Evolutionary conservation across 305 asterid species (phyloP).

Genomic region (Ilex paraguariensis): DNA sequence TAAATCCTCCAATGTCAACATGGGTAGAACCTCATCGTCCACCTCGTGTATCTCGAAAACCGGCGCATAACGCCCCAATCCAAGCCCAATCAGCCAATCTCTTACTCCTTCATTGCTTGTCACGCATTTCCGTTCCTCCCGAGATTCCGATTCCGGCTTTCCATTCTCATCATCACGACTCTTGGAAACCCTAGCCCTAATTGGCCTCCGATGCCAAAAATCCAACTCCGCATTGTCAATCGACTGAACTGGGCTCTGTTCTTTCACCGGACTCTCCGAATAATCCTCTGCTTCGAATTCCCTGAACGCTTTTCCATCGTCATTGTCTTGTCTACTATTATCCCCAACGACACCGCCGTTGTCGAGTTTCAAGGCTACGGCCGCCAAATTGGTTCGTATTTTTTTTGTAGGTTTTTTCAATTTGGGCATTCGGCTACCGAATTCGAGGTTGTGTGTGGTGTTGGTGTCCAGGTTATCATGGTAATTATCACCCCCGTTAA

Average conservation of each 20-base stretch:
- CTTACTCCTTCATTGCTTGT: conserved; percentile 48
- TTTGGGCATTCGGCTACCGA: conserved; percentile 51
- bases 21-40: conserved; percentile 80
- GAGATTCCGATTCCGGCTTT: conserved; percentile 1
- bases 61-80: conserved; percentile 70
- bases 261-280: conserved; percentile 55
- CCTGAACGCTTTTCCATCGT: conserved; percentile 43
- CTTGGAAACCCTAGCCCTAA: conserved; percentile 47
- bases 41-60: conserved; percentile 92
- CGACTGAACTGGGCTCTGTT: conserved; percentile 67
- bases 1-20: conserved; percentile 91
- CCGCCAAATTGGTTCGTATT: conserved; percentile 75
- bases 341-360: conserved; percentile 26
- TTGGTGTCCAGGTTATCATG: conserved; percentile 30
- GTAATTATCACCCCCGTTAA: conserved; percentile 44
- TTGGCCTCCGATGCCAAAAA: conserved; percentile 73
- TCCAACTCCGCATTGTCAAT: conserved; percentile 68
- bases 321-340: conserved; percentile 35
- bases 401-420: conserved; percentile 62
- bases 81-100: conserved; percentile 83
- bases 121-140: conserved; percentile 34
- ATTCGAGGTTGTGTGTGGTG: conserved; percentile 21
- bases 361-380: conserved; percentile 21
- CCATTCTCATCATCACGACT: conserved; percentile 26
- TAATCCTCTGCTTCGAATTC: conserved; percentile 50